Conservation (phyloP, 1,284 basidiomycete species). For the Hemileia vastatrix region DNA sequence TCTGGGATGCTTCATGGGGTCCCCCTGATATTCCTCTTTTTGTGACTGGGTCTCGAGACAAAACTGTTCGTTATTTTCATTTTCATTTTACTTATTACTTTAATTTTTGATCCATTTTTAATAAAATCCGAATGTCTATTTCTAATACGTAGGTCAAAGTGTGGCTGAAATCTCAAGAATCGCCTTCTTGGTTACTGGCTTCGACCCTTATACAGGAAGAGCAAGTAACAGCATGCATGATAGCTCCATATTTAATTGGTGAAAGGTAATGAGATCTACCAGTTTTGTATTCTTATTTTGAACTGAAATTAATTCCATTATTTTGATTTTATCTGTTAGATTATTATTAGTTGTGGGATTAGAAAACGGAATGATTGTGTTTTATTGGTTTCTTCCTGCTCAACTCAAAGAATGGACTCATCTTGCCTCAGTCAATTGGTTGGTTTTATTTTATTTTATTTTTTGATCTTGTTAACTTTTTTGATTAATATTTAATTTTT, state of each 20-base stretch:
- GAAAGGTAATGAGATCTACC: conserved; percentile 1
- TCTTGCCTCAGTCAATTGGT: not conserved
- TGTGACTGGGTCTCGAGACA: conserved; percentile 88
- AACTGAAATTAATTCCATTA: not conserved
- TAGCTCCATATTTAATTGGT: not conserved
- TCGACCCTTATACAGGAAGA: conserved; percentile 8
- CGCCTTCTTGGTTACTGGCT: conserved; percentile 1
- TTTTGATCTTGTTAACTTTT: not conserved
- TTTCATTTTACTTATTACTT: not conserved
- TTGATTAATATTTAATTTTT: not conserved
- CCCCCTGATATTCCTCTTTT: conserved; percentile 62
- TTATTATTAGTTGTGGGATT: conserved; percentile 16
- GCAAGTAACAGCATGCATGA: conserved; percentile 12
- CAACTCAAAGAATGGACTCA: too few species aligned
- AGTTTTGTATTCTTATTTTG: not conserved
- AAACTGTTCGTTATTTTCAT: conserved; percentile 55
- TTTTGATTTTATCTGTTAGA: not conserved
- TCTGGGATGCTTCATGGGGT: conserved; percentile 85
- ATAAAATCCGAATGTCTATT: not conserved
- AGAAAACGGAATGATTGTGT: conserved; percentile 10
- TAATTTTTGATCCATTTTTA: not conserved
- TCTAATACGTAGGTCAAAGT: conserved; percentile 6
- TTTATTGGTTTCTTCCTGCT: not conserved
- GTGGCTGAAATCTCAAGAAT: conserved; percentile 6
- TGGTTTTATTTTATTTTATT: not conserved